Evolutionary conservation across 129 eudicot genomes (phyloP).

Genomic region (Escallonia rubra): DNA sequence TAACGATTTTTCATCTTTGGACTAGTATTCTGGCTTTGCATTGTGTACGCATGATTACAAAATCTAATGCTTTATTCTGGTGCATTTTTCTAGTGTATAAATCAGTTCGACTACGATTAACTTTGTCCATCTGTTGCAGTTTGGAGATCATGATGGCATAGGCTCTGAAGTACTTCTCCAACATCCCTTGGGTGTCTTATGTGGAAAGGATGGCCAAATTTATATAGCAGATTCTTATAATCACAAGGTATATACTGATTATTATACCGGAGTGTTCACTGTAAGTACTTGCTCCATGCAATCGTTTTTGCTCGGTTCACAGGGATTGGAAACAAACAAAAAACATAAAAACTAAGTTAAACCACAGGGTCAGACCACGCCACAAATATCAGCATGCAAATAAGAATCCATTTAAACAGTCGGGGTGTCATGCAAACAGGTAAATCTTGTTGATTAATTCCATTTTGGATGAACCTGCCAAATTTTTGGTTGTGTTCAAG

Average conservation of each 20-base stretch:
- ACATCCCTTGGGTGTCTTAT: slow-evolving; percentile 86
- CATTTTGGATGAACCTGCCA: no score
- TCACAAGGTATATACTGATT: slow-evolving; percentile 70
- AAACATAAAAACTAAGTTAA: no score
- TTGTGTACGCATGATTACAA: slow-evolving; percentile 1
- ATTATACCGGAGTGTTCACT: background rate
- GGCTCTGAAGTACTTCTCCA: slow-evolving; percentile 97
- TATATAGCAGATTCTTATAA: slow-evolving; percentile 93
- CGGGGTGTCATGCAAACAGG: no score
- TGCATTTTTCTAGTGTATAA: background rate
- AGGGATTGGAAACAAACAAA: no score
- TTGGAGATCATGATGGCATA: slow-evolving; percentile 90
- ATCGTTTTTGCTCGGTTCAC: background rate
- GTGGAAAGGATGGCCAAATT: slow-evolving; percentile 77
- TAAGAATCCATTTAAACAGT: no score
- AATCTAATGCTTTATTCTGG: background rate
- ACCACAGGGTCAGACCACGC: no score
- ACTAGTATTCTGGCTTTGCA: background rate
- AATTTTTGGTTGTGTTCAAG: no score
- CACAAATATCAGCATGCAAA: no score
- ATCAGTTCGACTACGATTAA: slow-evolving; percentile 9
- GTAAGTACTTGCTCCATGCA: background rate
- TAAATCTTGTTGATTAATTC: no score
- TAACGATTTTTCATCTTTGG: slow-evolving; percentile 2
- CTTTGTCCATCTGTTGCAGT: slow-evolving; percentile 35